A percentile compares a stretch with the other conserved stretches of the same genome.
Evolutionary conservation across 148 eudicot species (phyloP).

Genomic region (Polygonum aviculare): DNA sequence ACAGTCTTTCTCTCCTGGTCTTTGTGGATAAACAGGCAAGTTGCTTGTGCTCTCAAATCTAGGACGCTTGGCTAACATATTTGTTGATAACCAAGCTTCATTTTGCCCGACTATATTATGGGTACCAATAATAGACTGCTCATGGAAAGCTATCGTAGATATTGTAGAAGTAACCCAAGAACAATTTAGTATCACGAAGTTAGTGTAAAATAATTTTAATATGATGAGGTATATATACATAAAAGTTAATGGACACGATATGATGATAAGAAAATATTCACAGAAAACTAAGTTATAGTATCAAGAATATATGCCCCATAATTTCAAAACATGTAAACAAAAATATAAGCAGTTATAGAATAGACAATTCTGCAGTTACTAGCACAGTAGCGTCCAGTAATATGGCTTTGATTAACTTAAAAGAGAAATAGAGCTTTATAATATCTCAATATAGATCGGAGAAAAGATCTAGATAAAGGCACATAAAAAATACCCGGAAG

Average conservation of each 20-base stretch:
- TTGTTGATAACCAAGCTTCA: constrained; percentile 86
- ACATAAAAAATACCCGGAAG: background rate
- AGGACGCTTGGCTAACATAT: constrained; percentile 89
- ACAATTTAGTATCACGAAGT: constrained; percentile 1
- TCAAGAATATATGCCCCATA: background rate
- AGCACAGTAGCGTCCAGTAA: background rate
- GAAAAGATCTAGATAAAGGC: background rate
- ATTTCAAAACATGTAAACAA: background rate
- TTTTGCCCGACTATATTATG: constrained; percentile 68
- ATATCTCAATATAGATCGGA: background rate
- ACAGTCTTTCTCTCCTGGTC: constrained; percentile 98
- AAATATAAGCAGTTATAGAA: background rate
- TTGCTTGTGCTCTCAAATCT: constrained; percentile 78
- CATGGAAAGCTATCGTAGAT: constrained; percentile 78
- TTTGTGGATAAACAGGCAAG: constrained; percentile 91
- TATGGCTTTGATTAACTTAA: background rate
- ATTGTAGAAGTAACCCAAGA: constrained; percentile 44
- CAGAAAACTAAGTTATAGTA: background rate
- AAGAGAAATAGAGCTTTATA: background rate
- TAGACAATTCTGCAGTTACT: background rate
- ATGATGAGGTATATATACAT: background rate
- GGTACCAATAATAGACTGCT: constrained; percentile 73
- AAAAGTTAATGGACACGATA: background rate
- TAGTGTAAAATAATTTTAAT: constrained; percentile 6
- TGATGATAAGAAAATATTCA: background rate